A percentile compares a stretch with the other conserved stretches of the same genome.
Conservation (phyloP, 192 early-diverging fungal genomes). For the Coemansia reversa region DNA sequence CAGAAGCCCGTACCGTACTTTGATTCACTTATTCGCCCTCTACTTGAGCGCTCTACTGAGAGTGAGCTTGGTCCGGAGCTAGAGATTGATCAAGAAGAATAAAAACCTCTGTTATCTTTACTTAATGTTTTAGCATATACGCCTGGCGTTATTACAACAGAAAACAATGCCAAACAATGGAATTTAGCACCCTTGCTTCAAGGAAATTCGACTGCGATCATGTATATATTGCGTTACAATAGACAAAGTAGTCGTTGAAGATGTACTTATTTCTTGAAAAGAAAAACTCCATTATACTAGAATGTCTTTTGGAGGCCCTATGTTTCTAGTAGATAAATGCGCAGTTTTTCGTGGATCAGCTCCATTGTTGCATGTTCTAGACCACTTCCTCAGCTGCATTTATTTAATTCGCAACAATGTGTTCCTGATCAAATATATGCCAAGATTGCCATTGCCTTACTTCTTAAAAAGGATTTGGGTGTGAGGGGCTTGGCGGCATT, state of each 20-base stretch:
- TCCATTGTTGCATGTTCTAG: neutral
- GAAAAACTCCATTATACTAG: neutral
- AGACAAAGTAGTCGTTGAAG: neutral
- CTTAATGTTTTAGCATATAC: neutral
- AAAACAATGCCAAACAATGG: too few species aligned
- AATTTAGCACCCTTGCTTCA: neutral
- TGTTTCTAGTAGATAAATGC: neutral
- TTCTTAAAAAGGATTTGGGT: neutral
- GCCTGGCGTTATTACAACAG: too few species aligned
- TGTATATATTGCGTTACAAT: neutral
- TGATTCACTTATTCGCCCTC: constrained; percentile 71
- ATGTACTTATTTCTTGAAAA: neutral
- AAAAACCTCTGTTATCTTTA: neutral
- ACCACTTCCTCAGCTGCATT: neutral
- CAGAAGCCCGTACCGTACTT: constrained; percentile 74
- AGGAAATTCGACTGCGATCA: neutral
- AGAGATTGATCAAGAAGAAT: constrained; percentile 63
- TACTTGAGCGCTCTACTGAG: constrained; percentile 63
- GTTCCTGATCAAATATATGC: neutral
- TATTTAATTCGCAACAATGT: too few species aligned
- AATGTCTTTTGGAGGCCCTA: neutral
- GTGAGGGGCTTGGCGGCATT: neutral
- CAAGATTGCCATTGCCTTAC: neutral
- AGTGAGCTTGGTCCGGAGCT: constrained; percentile 61
- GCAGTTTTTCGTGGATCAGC: neutral